Percentiles rank a stretch among this genome's conserved stretches.
Evolutionary conservation across 768 basidiomycete species (phyloP).

Genomic region (Cystobasidium onofrii): DNA sequence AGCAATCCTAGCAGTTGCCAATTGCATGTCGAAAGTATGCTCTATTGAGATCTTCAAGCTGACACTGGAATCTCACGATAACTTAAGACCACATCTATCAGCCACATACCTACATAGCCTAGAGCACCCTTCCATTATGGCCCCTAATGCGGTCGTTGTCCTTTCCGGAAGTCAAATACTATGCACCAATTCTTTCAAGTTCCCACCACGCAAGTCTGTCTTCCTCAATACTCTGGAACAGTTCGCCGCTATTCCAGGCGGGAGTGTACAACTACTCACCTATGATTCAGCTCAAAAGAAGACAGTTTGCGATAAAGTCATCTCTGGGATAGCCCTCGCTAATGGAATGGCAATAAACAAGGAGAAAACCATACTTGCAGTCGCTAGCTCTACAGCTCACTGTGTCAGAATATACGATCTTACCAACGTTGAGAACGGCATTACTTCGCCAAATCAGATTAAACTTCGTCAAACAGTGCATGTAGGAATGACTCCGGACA

Average conservation of each 20-base stretch:
- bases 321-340: background rate
- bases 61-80: background rate
- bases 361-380: conserved; percentile 18
- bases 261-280: background rate
- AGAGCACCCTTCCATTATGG: conserved; percentile 10
- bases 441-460: background rate
- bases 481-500: conserved; percentile 3
- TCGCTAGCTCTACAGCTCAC: conserved; percentile 4
- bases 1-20: conserved; percentile 6
- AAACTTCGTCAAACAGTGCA: background rate
- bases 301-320: conserved; percentile 4
- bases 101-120: background rate
- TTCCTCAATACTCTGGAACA: conserved; percentile 16
- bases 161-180: background rate
- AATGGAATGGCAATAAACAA: conserved; percentile 18
- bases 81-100: background rate
- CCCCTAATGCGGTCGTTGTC: conserved; percentile 23
- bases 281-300: background rate
- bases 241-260: conserved; percentile 5
- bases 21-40: background rate
- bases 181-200: conserved; percentile 10
- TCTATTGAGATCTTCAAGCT: conserved; percentile 14
- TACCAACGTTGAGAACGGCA: background rate
- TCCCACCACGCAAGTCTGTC: background rate
- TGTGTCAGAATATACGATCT: conserved; percentile 16